Conservation (phyloP, 2,329 filamentous ascomycete species). For the Pseudogymnoascus sp. region DNA sequence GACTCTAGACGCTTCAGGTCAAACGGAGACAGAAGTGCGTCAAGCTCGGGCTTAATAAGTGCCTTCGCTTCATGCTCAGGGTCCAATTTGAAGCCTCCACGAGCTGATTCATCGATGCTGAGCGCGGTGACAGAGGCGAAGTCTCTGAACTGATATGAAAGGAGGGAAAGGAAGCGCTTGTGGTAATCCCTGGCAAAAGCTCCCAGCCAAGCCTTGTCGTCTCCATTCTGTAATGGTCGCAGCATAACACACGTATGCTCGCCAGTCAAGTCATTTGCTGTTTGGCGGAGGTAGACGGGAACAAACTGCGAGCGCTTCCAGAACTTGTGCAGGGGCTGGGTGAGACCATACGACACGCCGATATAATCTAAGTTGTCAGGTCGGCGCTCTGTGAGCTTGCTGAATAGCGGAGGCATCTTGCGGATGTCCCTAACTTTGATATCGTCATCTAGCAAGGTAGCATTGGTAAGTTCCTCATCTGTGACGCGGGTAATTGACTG, state of each 20-base stretch:
- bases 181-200: slow-evolving; percentile 93
- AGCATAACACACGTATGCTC: slow-evolving; percentile 99
- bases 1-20: slow-evolving; percentile 92
- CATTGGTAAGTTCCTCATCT: slow-evolving; percentile 69
- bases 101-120: slow-evolving; percentile 81
- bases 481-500: slow-evolving; percentile 70
- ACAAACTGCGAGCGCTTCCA: slow-evolving; percentile 86
- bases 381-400: slow-evolving; percentile 74
- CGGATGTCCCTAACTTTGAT: slow-evolving; percentile 84
- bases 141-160: slow-evolving; percentile 85
- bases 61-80: slow-evolving; percentile 42
- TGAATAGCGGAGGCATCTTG: slow-evolving; percentile 88
- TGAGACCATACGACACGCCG: slow-evolving; percentile 92
- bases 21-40: slow-evolving; percentile 74
- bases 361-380: slow-evolving; percentile 81
- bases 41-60: slow-evolving; percentile 68
- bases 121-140: slow-evolving; percentile 75
- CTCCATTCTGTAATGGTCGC: slow-evolving; percentile 60
- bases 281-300: slow-evolving; percentile 91
- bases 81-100: slow-evolving; percentile 61
- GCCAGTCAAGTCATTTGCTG: slow-evolving; percentile 89
- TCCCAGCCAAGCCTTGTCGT: slow-evolving; percentile 72
- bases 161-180: slow-evolving; percentile 77
- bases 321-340: slow-evolving; percentile 81
- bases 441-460: slow-evolving; percentile 74